phyloP scores from a whole-genome alignment of 2,329 filamentous ascomycete species.

The Stachybotrys elegans region DNA sequence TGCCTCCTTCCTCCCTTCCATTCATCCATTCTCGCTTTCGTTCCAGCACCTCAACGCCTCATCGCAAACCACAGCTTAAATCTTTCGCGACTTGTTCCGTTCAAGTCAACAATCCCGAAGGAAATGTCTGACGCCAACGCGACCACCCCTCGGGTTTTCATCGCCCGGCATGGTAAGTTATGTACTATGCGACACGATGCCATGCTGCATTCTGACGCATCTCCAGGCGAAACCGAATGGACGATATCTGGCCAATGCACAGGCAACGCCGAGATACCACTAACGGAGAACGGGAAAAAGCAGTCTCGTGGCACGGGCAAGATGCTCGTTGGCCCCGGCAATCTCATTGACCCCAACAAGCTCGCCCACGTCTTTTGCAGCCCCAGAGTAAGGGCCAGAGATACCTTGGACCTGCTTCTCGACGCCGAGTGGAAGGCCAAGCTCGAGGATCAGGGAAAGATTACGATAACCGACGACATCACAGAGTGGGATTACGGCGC shows the following conservation, averaged over 20 bases:
- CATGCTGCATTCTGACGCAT: neutral
- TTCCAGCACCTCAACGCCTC: no score
- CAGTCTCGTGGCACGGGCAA: neutral
- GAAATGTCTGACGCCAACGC: neutral
- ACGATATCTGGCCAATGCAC: constrained; percentile 1
- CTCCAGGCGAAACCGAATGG: neutral
- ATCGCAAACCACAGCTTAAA: no score
- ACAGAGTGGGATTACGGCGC: constrained; percentile 60
- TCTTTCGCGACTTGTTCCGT: no score
- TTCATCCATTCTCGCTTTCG: no score
- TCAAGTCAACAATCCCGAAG: no score
- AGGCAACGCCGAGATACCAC: neutral
- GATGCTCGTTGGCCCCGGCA: constrained; percentile 42
- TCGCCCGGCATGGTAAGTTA: neutral
- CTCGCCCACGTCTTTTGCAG: constrained; percentile 44
- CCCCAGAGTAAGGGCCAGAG: constrained; percentile 40
- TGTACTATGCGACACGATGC: neutral
- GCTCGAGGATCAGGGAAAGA: constrained; percentile 15
- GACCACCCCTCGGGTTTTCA: neutral
- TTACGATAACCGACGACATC: constrained; percentile 45
- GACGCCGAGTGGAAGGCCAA: constrained; percentile 10
- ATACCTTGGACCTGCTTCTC: constrained; percentile 43
- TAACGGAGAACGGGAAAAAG: neutral
- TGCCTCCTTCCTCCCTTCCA: no score
- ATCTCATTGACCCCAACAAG: constrained; percentile 44